Evolutionary conservation across 768 basidiomycete genomes (phyloP).

Genomic region (Clitopilus passeckerianus): DNA sequence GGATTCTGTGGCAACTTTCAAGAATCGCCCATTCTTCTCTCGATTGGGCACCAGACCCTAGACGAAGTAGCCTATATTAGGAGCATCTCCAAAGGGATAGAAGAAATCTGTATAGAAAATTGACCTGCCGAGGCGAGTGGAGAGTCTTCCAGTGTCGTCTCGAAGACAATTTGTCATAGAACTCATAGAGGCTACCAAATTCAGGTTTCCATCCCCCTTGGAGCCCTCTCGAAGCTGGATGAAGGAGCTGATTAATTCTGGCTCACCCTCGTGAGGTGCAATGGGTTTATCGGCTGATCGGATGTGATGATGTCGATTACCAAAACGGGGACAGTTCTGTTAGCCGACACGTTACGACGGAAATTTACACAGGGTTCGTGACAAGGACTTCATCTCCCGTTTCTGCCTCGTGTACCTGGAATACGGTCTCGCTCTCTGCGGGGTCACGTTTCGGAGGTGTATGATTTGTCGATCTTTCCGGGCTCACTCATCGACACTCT

Average conservation of each 20-base stretch:
- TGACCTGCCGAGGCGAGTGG: not conserved
- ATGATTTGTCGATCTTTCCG: constrained; percentile 1
- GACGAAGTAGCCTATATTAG: not conserved
- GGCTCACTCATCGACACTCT: not conserved
- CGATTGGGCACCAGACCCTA: not conserved
- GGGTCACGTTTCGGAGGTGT: not conserved
- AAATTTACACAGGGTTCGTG: not conserved
- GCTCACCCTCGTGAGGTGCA: not conserved
- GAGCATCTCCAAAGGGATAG: not conserved
- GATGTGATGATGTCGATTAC: not conserved
- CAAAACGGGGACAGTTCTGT: not conserved
- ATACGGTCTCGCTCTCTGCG: not conserved
- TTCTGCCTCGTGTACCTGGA: not conserved
- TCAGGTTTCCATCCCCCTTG: not conserved
- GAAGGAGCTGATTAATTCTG: not conserved
- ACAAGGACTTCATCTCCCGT: not conserved
- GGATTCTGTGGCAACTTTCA: not conserved
- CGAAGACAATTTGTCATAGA: not conserved
- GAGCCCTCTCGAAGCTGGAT: not conserved
- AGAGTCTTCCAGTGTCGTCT: not conserved
- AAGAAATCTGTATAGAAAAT: not conserved
- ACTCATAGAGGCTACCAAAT: not conserved
- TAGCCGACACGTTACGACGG: not conserved
- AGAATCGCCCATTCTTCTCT: not conserved
- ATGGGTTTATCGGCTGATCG: not conserved